Base-by-base conservation (phyloP, 352 stramenopile genomes). In the Pythium chondricola region DNA sequence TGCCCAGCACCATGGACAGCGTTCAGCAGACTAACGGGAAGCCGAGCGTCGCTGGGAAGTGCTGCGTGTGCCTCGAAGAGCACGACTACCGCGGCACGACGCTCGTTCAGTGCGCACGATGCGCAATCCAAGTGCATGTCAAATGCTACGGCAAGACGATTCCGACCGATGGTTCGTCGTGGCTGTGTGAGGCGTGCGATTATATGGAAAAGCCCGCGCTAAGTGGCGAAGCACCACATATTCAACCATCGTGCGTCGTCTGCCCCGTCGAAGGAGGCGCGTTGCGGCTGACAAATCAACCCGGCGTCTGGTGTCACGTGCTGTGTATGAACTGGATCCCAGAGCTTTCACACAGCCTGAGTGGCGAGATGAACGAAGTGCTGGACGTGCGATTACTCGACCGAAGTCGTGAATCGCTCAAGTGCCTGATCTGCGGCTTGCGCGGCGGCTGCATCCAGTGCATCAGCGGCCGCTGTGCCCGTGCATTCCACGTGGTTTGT, bases 401-500 rank as follows among this genome's bases (percentile, higher is more conserved):
- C 36, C 60, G 56, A 21, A 91, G 72, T 25, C 76, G 85, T 31
- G 84, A 81, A 43, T 64, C 58, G 5, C 59, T 96, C 22, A 81
- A 79, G 29, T 96, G 84, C 52, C 38, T 83, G 13, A 59, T 96
- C n/a, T 96, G 85, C 42, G 73, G 78, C n/a, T 50, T 79, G 27
- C 80, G 82, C 24, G 80, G 85, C 42, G 77, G 74, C 6, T 95
- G 84, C 55, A 94, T 95, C 48, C 85, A 96, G 60, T 96, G 85
- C 49, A 65, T 90, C 11, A 92, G 77, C 35, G 84, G 83, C 0
- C 80, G 84, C 22, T 96, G 85, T 43, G 69, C 84, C 35, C 74
- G 72, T 42, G 55, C 84, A 14, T 96, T 93, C 61, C 86, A 95
- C 49, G 74, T 89, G 6, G 52, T 86, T 6, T 96, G 86, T 46